phyloP scores from a whole-genome alignment of 2,329 filamentous ascomycete species.

The Alternaria burnsii region DNA sequence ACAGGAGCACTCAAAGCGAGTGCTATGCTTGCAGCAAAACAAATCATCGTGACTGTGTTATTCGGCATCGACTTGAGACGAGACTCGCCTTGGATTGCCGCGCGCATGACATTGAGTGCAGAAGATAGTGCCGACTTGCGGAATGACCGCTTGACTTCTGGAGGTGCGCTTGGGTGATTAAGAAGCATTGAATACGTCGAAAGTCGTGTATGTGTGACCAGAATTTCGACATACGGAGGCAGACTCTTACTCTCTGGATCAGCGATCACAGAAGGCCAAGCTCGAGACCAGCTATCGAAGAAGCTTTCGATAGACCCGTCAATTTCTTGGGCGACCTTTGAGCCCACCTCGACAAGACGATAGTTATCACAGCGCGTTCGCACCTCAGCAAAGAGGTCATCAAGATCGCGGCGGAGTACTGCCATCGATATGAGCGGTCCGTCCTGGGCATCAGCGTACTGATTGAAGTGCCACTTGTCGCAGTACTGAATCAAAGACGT shows the following conservation, averaged over 20 bases:
- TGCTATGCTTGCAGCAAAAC: conserved; percentile 66
- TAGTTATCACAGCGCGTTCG: conserved; percentile 68
- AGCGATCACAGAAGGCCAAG: conserved; percentile 58
- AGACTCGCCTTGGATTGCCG: conserved; percentile 74
- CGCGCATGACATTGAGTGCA: conserved; percentile 76
- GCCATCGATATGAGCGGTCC: conserved; percentile 77
- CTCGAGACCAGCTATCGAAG: conserved; percentile 71
- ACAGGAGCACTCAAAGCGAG: conserved; percentile 57
- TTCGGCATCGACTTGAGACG: conserved; percentile 79
- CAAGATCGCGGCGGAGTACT: conserved; percentile 72
- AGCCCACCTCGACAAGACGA: conserved; percentile 60
- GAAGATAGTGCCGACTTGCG: conserved; percentile 75
- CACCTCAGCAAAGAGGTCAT: conserved; percentile 66
- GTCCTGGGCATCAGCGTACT: conserved; percentile 71
- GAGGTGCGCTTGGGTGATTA: conserved; percentile 75
- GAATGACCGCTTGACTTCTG: conserved; percentile 76
- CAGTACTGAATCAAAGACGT: conserved; percentile 72
- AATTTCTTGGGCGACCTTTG: conserved; percentile 57
- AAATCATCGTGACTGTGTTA: conserved; percentile 81
- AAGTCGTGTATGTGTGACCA: conserved; percentile 74
- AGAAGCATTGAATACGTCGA: conserved; percentile 80
- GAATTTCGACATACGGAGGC: conserved; percentile 77
- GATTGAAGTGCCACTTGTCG: conserved; percentile 72
- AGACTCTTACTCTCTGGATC: conserved; percentile 59
- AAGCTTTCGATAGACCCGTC: conserved; percentile 67